A percentile compares a stretch with the other conserved stretches of the same genome.
Conservation (phyloP, 805 yeast genomes). For the Candida sithepensis region DNA sequence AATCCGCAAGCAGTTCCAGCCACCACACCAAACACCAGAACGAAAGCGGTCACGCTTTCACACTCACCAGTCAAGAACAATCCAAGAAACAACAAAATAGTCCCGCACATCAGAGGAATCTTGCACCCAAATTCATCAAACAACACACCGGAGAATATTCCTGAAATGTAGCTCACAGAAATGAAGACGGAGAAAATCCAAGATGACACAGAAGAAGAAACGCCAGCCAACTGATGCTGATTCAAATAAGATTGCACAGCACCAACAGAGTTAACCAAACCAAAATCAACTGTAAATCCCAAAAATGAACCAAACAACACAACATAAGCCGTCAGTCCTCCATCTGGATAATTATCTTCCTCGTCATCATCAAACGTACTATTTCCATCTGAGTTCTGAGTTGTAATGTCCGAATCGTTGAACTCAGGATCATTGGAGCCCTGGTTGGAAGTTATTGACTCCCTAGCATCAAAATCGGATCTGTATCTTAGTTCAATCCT, state of each 20-base stretch:
- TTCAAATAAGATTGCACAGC: conserved; percentile 60
- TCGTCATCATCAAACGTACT: conserved; percentile 6
- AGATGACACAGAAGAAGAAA: conserved; percentile 46
- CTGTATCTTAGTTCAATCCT: conserved; percentile 7
- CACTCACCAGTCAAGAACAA: conserved; percentile 48
- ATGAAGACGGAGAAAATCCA: conserved; percentile 63
- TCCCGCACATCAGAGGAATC: conserved; percentile 39
- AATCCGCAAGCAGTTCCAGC: conserved; percentile 41
- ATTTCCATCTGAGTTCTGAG: neutral
- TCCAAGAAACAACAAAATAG: conserved; percentile 43
- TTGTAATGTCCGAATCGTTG: neutral
- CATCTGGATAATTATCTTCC: conserved; percentile 47
- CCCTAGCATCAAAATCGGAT: neutral
- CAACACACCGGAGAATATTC: conserved; percentile 52
- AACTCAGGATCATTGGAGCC: neutral
- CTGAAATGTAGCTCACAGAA: conserved; percentile 45
- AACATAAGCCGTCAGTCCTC: conserved; percentile 53
- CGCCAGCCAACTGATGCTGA: conserved; percentile 46
- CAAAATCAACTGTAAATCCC: conserved; percentile 54
- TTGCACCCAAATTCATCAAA: conserved; percentile 54
- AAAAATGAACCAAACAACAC: conserved; percentile 57
- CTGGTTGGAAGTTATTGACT: neutral
- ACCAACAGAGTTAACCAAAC: conserved; percentile 56
- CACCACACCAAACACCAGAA: conserved; percentile 37
- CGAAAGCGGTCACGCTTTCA: conserved; percentile 35